A percentile compares a stretch with the other conserved stretches of the same genome.
Conservation (phyloP, 2,329 filamentous ascomycete genomes). For the Talaromyces sp. region DNA sequence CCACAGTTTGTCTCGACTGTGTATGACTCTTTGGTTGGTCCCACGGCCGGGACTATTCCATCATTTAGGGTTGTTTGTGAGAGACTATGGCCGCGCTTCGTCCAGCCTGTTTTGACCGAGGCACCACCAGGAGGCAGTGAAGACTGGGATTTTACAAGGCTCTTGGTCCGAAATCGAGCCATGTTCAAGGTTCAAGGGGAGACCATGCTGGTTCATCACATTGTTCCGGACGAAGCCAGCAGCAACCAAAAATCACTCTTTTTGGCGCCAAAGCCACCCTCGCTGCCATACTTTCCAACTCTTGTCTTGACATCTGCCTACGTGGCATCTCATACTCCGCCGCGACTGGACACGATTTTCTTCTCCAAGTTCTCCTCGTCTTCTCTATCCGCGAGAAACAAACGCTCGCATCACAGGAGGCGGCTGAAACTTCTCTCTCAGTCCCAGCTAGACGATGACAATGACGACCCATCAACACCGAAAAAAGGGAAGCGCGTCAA, state of each 20-base stretch:
- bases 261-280: slow-evolving; percentile 5
- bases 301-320: slow-evolving; percentile 44
- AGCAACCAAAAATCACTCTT: background rate
- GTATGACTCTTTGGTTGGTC: slow-evolving; percentile 78
- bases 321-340: slow-evolving; percentile 43
- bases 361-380: slow-evolving; percentile 46
- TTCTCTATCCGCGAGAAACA: slow-evolving; percentile 37
- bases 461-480: slow-evolving; percentile 24
- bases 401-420: slow-evolving; percentile 39
- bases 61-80: slow-evolving; percentile 65
- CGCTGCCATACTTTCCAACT: slow-evolving; percentile 43
- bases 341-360: slow-evolving; percentile 44
- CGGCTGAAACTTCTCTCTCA: slow-evolving; percentile 38
- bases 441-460: slow-evolving; percentile 30
- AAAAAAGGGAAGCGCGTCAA: slow-evolving; percentile 32
- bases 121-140: slow-evolving; percentile 40
- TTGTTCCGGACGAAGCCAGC: slow-evolving; percentile 28
- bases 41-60: slow-evolving; percentile 73
- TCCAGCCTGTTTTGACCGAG: slow-evolving; percentile 67
- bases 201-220: slow-evolving; percentile 37
- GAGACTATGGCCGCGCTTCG: slow-evolving; percentile 80
- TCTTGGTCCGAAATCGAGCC: slow-evolving; percentile 56
- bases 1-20: slow-evolving; percentile 74
- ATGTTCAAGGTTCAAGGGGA: slow-evolving; percentile 45
- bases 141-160: slow-evolving; percentile 75